Evolutionary conservation across 1,284 basidiomycete genomes (phyloP), one percentile per base, ranked within the genome.

Genomic region (Irpex lacteus): DNA sequence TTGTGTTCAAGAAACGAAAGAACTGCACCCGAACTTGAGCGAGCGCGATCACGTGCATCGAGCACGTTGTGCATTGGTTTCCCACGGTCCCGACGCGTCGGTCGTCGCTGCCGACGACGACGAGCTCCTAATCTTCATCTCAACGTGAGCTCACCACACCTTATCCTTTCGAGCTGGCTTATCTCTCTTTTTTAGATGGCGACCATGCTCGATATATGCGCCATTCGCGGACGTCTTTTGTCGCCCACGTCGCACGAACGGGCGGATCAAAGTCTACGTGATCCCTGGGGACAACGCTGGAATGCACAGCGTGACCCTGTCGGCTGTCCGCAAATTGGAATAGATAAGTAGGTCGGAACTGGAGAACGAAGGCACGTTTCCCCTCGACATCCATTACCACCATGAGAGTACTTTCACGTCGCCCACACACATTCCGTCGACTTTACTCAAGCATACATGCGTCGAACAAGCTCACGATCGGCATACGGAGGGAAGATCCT

Each of bases 401-500:
- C 34, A 56, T 44, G 38, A 36, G 54, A 56, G 26, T 56, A 21
- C 54, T 56, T 18, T 3, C 54, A 11, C 54, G 54, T 21, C 60
- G 60, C 44, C 11, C 37, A 13, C 59, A 26, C 21, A 36, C 61
- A 56, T 18, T 54, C 55, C 50, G 32, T 49, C 55, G 32, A n/a
- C 60, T n/a, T 21, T 59, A 59, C 9, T 37, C 40, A 32, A 44
- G 40, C 44, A 13, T 15, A 11, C 15, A 56, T 26, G 3, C 54
- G 7, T 58, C 55, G 1, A 58, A 32, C 36, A 65, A 60, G 60
- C 58, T 85, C 21, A 84, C 82, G 0, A 71, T 92, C 21, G 90
- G 89, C 32, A 84, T 93, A 57, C 82, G 90, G 21, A 86, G 91
- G 53, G 95, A 97, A 75, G 91, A 96, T 73, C 88, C 91, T 0